These are phyloP conservation scores for Cladosporium sp. DNA, from an alignment of 2,329 filamentous ascomycete species.

Conservation along the genomic window DNA sequence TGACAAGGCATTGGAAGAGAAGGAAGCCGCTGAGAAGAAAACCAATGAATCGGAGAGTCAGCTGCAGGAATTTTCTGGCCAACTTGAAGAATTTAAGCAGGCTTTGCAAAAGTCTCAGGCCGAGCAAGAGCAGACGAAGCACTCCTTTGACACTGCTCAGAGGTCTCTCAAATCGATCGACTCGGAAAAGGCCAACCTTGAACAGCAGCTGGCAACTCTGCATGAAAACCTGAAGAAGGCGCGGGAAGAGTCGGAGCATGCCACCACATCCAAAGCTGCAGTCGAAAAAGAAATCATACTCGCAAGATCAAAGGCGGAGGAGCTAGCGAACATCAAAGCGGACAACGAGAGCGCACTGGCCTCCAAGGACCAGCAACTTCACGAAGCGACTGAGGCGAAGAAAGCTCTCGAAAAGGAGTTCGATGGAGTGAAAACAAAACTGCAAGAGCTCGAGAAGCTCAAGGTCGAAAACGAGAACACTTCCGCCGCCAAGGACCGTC, in stretches of 20 bases:
- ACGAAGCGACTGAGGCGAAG: neutral
- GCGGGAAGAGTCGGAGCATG: slow-evolving; percentile 15
- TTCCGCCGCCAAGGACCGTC: slow-evolving; percentile 14
- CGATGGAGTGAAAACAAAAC: slow-evolving; percentile 1
- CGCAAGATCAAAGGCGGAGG: neutral
- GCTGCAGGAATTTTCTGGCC: neutral
- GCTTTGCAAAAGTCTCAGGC: slow-evolving; percentile 10
- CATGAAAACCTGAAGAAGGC: slow-evolving; percentile 16
- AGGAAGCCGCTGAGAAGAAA: slow-evolving; percentile 23
- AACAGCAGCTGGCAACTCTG: neutral
- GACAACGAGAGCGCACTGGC: slow-evolving; percentile 9
- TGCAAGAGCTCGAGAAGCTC: slow-evolving; percentile 4
- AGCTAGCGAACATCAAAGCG: slow-evolving; percentile 4
- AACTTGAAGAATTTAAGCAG: neutral
- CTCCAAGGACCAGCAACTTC: neutral
- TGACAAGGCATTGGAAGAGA: slow-evolving; percentile 29
- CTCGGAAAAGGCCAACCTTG: slow-evolving; percentile 11
- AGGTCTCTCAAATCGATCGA: neutral
- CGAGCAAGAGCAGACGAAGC: slow-evolving; percentile 16
- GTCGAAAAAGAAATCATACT: slow-evolving; percentile 6
- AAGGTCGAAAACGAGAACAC: slow-evolving; percentile 18
- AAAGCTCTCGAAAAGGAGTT: neutral
- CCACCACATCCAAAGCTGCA: slow-evolving; percentile 9
- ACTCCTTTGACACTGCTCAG: neutral
- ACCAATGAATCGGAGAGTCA: slow-evolving; percentile 5